Evolutionary conservation across 495 filamentous ascomycete species (phyloP).

Genomic region (Neurospora cerealis): DNA sequence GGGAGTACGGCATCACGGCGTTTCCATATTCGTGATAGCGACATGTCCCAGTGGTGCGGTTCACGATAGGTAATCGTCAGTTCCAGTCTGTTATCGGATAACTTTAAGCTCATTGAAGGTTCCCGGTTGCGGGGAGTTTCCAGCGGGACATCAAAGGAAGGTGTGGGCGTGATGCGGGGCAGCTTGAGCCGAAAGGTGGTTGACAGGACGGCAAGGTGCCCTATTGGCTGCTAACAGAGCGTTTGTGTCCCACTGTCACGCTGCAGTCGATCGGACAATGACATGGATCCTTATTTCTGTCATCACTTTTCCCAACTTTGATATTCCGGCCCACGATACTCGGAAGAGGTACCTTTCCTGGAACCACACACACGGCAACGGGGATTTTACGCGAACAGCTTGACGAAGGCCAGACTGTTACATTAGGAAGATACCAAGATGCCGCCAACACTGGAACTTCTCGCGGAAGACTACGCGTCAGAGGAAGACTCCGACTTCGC

Average conservation of each 20-base stretch:
- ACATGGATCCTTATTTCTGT: neutral
- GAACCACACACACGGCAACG: neutral
- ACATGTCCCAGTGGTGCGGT: slow-evolving; percentile 4
- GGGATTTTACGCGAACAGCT: neutral
- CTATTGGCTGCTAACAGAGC: neutral
- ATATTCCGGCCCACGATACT: neutral
- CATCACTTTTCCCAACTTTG: neutral
- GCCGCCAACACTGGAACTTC: slow-evolving; percentile 11
- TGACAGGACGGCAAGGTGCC: neutral
- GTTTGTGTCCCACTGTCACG: neutral
- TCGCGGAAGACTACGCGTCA: slow-evolving; percentile 57
- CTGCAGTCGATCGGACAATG: neutral
- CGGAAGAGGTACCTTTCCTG: neutral
- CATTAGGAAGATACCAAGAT: neutral
- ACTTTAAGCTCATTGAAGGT: neutral
- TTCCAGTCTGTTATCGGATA: neutral
- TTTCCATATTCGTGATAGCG: slow-evolving; percentile 12
- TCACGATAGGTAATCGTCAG: neutral
- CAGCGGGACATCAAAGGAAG: neutral
- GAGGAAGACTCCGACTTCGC: slow-evolving; percentile 69
- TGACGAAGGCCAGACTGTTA: neutral
- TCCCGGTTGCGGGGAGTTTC: neutral
- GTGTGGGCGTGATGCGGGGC: neutral
- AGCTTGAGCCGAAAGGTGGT: slow-evolving; percentile 6
- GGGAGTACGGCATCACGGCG: neutral